A percentile compares a stretch with the other conserved stretches of the same genome.
These are phyloP conservation scores for Olyra latifolia DNA, from an alignment of 176 grass and related monocot genomes.

Conservation along the genomic window DNA sequence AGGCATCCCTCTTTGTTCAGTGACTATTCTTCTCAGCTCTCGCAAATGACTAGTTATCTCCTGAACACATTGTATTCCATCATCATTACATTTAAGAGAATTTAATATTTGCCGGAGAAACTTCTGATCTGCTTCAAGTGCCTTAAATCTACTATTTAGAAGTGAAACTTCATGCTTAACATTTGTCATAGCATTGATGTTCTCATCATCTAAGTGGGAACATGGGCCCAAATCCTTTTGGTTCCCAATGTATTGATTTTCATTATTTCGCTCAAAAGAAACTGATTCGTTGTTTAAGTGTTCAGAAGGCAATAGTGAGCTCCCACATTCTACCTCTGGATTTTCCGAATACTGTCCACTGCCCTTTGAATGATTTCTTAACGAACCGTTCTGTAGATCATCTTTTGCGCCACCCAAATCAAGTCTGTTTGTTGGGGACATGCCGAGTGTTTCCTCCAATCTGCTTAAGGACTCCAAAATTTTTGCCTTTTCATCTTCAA, in stretches of 20 bases:
- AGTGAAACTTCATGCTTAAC: conserved; percentile 52
- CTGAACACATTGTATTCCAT: conserved; percentile 46
- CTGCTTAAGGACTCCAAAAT: conserved; percentile 63
- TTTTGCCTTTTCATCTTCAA: conserved; percentile 68
- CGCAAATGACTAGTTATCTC: conserved; percentile 65
- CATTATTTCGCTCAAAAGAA: conserved; percentile 30
- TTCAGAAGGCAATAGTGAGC: background rate
- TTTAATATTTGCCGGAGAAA: conserved; percentile 61
- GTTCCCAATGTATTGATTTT: conserved; percentile 15
- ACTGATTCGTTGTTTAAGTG: conserved; percentile 15
- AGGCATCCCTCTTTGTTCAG: conserved; percentile 39
- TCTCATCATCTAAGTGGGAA: conserved; percentile 21
- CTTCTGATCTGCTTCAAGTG: conserved; percentile 63
- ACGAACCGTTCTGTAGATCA: background rate
- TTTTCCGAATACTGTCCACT: conserved; percentile 1
- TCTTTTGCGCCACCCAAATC: conserved; percentile 25
- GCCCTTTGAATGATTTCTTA: background rate
- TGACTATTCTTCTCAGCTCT: conserved; percentile 53
- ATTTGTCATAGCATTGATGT: conserved; percentile 7
- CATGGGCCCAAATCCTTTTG: conserved; percentile 14
- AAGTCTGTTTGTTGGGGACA: conserved; percentile 35
- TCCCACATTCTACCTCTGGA: conserved; percentile 7
- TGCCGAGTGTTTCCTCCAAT: conserved; percentile 59
- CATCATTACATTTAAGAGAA: conserved; percentile 52
- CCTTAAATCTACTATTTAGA: conserved; percentile 53